Evolutionary conservation across 1,139 yeast species (phyloP), one percentile per base, ranked within the genome.

Genomic region (Nematodospora anomalae): DNA sequence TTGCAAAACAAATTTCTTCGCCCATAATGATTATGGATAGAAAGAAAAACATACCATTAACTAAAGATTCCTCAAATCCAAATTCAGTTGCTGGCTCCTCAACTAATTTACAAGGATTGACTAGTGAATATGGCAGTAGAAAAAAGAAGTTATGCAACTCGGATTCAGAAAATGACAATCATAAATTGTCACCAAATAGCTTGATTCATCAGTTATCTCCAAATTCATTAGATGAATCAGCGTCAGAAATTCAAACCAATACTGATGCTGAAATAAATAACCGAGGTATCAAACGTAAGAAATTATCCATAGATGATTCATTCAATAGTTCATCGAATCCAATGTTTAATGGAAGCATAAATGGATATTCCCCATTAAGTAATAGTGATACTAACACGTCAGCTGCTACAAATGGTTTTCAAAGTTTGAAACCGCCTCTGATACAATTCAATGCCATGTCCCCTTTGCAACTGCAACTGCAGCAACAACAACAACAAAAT

Each of bases 11-110:
- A 26, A 59, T 83, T 6, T 76, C 95, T 1, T 68, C 81, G 6
- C 79, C 89, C 2, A 86, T 92, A 21, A 80, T 87, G 79, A 89
- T 90, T 37, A 89, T 94, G 80, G 97, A 92, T 60, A 83, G 95
- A 56, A 94, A 92, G 70, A 83, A 84, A 63, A 76, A 76, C 21
- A 53, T 64, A 9, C 53, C 64, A 16, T 35, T 46, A 32, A 27
- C 40, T 11, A 35, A 38, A 18, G 30, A 29, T 37, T 18, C 21
- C 8, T 50, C 57, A n/a, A 40, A 51, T 29, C 52, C 60, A 11
- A 43, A 43, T 29, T 43, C 46, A 4, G 36, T 51, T 4, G 54
- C 51, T 3, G 57, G 57, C 18, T 58, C 62, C 2, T 52, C 60
- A 3, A 47, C 52, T 8, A 49, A 50, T 35, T 44, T 53, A 22